Evolutionary conservation across 495 filamentous ascomycete species (phyloP), one percentile per base, ranked within the genome.

Genomic region (Chlorociboria aeruginascens): DNA sequence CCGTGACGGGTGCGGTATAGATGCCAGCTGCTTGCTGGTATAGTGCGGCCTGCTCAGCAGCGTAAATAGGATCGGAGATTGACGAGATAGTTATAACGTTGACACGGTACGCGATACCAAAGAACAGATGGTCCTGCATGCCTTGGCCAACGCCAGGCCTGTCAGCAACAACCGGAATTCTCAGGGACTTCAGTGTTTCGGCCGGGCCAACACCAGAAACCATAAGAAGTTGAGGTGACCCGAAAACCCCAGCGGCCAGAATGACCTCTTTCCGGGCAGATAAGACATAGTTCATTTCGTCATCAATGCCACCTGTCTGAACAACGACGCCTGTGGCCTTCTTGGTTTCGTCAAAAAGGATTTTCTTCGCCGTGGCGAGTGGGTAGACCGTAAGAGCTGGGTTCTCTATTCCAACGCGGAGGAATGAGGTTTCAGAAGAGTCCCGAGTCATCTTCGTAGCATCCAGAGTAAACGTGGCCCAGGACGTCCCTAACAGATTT

Each of bases 111-210:
- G 59, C 20, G 9, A 46, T 13, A 3, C 59, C 62, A 13, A 63
- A 61, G 39, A 62, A 49, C 30, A 62, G 32, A 34, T 75, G 76
- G 52, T 83, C 77, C 41, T 82, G 76, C 2, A 84, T 62, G 58
- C 83, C 83, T n/a, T 65, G 64, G 31, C 81, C 81, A 0, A 84
- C 79, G 7, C 72, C 76, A 0, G 77, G 76, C 0, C 75, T 63
- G 50, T 79, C 70, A 25, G 58, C 51, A 1, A 82, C 49, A 1
- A 79, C 63, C 3, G 65, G 55, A 47, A 83, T 81, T 11, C 57
- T 57, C 44, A 70, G 65, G 9, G 51, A 51, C 4, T 60, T 14
- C 0, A 85, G 67, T 32, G 78, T 69, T 0, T 53, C 55, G 2
- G 45, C 49, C 0, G 76, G 71, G 1, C 80, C 81, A 38, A 85